Evolutionary conservation across 1,284 basidiomycete species (phyloP), one percentile per base, ranked within the genome.

Genomic region (Puccinia sorghi): DNA sequence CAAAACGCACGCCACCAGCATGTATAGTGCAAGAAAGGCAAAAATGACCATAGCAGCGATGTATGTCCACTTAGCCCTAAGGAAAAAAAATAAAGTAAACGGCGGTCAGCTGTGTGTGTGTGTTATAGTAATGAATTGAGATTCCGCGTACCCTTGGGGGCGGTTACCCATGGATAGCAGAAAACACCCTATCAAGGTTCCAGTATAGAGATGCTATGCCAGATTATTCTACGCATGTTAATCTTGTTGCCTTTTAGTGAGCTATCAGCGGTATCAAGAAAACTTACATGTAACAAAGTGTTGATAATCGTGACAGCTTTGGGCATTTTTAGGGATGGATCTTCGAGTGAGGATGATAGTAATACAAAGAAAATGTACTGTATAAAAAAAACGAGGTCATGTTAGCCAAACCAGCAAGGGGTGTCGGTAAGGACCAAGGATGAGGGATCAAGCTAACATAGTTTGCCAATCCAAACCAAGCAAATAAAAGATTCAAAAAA

Each of bases 161-260:
- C 94, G 90, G 84, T 98, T 99, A 5, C 97, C 96, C 92, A 99
- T 95, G 0, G 93, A 92, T 84, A 99, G 92, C 22, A 98, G 87
- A 87, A 99, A 97, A 82, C 91, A 92, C 0, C 92, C 90, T 20
- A 95, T 88, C 20, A 97, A 88, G 50, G 93, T 89, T 2, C 92
- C 92, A 3, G 90, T 89, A 87, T 97, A 91, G 43, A 90, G 86
- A 84, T 94, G 97, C 90, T 97, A 85, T 39, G 69, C 52, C 56
- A 56, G 17, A 71, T 20, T 32, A 37, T 57, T 69, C 25, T 20
- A 69, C 66, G 46, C 54, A 54, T 22, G 27, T 70, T 37, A 70
- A n/a, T 8, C 4, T 57, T 41, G 37, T 56, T 25, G 32, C 20
- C 37, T 1, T n/a, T 20, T 54, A 3, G 11, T 46, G n/a, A 32